Conservation (phyloP, 768 basidiomycete genomes). For the Gymnopilus dilepis region DNA sequence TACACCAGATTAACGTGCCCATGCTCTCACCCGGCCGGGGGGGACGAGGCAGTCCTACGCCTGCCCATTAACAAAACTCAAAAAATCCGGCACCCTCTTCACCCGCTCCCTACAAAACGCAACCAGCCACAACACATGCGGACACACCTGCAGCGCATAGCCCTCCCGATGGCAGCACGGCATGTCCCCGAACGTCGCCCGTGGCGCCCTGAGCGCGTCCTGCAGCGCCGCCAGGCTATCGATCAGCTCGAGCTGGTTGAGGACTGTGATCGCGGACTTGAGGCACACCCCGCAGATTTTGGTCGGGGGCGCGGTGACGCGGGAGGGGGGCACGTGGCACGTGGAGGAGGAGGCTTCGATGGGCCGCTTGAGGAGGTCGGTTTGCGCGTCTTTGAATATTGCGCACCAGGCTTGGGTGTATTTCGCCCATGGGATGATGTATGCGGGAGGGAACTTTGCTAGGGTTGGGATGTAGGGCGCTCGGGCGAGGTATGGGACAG, state of each 20-base stretch:
- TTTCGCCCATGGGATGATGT: neutral
- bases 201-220: neutral
- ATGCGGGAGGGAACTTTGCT: neutral
- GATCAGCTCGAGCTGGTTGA: neutral
- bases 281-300: neutral
- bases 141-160: neutral
- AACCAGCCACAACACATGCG: neutral
- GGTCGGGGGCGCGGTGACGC: neutral
- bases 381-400: slow-evolving; percentile 8
- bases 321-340: neutral
- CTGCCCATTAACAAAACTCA: neutral
- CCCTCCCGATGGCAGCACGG: neutral
- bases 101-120: neutral
- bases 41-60: too few species aligned
- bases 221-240: neutral
- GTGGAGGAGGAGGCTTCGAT: too few species aligned
- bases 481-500: slow-evolving; percentile 3
- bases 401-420: slow-evolving; percentile 15
- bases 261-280: neutral
- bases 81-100: neutral
- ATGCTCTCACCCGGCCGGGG: too few species aligned
- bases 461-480: neutral
- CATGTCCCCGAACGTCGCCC: neutral
- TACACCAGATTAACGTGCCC: too few species aligned
- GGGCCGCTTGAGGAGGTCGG: neutral